Evolutionary conservation across 306 rosid species (phyloP).

Genomic region (Trifolium pratense): DNA sequence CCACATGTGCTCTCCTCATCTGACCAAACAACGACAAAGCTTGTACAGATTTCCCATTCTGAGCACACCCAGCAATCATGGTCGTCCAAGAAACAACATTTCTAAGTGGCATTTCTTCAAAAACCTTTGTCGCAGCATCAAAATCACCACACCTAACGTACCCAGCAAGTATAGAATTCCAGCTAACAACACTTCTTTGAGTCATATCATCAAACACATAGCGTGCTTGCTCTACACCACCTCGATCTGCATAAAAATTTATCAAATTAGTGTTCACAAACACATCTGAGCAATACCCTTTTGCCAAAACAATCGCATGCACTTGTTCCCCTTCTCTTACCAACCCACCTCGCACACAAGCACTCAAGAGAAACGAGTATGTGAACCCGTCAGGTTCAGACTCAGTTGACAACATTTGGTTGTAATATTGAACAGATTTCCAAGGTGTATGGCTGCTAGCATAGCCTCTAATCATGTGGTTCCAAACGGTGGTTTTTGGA

Average conservation of each 20-base stretch:
- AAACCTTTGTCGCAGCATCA: constrained; percentile 53
- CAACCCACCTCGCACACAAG: constrained; percentile 63
- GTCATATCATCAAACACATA: constrained; percentile 62
- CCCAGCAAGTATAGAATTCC: constrained; percentile 73
- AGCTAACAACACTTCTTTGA: constrained; percentile 62
- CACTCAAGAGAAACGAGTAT: constrained; percentile 66
- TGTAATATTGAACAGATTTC: constrained; percentile 54
- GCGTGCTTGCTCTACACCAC: constrained; percentile 52
- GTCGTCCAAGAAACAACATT: constrained; percentile 78
- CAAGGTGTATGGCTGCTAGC: constrained; percentile 43
- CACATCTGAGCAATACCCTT: constrained; percentile 65
- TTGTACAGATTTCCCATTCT: constrained; percentile 52
- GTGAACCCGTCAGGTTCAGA: constrained; percentile 67
- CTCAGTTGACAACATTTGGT: constrained; percentile 49
- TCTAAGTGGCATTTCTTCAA: constrained; percentile 60
- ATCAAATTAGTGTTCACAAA: constrained; percentile 68
- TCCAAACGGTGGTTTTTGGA: constrained; percentile 68
- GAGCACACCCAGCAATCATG: constrained; percentile 64
- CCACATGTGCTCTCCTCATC: constrained; percentile 69
- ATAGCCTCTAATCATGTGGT: constrained; percentile 63
- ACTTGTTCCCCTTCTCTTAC: constrained; percentile 69
- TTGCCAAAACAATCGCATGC: constrained; percentile 57
- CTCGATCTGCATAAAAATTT: constrained; percentile 47
- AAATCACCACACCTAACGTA: constrained; percentile 54
- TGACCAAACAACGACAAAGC: constrained; percentile 63